phyloP scores from a whole-genome alignment of 805 yeast genomes.

The Candida cerambycidarum region DNA sequence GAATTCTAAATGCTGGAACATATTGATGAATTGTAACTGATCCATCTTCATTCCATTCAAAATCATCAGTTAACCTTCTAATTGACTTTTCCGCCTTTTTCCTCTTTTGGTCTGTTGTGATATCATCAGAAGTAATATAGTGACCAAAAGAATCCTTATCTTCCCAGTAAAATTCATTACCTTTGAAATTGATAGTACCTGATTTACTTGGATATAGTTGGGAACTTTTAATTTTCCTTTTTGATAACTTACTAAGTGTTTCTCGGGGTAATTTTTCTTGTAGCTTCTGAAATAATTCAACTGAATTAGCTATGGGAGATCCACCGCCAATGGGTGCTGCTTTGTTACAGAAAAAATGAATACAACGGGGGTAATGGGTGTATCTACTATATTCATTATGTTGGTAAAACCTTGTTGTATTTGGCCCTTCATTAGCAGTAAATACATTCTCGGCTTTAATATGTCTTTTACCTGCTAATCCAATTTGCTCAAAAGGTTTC shows the following conservation, averaged over 20 bases:
- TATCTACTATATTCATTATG: slow-evolving; percentile 7
- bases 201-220: slow-evolving; percentile 1
- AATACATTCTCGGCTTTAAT: slow-evolving; percentile 2
- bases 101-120: slow-evolving; percentile 10
- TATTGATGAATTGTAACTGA: slow-evolving; percentile 24
- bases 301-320: slow-evolving; percentile 1
- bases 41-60: slow-evolving; percentile 22
- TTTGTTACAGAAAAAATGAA: slow-evolving; percentile 3
- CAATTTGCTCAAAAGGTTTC: slow-evolving; percentile 6
- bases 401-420: slow-evolving; percentile 3
- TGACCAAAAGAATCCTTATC: slow-evolving; percentile 28
- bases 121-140: slow-evolving; percentile 19
- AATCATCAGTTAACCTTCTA: slow-evolving; percentile 21
- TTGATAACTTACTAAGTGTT: background rate
- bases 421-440: slow-evolving; percentile 7
- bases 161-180: slow-evolving; percentile 19
- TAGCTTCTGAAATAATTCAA: slow-evolving; percentile 1
- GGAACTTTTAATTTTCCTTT: background rate
- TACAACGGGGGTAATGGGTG: slow-evolving; percentile 1
- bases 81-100: slow-evolving; percentile 22
- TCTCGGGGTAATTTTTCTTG: slow-evolving; percentile 1
- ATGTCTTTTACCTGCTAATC: slow-evolving; percentile 4
- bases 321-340: slow-evolving; percentile 6
- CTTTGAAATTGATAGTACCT: background rate
- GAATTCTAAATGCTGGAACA: slow-evolving; percentile 14